phyloP scores from a whole-genome alignment of 169 alveolate species.

The Plasmodium adleri region DNA sequence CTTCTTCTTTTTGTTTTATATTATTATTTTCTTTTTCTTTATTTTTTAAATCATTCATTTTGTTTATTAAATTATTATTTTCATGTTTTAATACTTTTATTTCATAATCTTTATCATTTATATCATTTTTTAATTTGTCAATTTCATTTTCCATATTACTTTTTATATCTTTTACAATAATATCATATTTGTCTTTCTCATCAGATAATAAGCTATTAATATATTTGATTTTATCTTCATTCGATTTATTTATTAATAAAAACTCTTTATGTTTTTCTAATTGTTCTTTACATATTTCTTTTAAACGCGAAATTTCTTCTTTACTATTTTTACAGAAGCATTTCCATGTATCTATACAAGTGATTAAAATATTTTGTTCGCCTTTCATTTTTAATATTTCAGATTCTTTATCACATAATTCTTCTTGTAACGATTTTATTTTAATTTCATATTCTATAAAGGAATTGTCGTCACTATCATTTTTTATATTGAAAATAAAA shows the following conservation, averaged over 20 bases:
- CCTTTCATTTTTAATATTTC: conserved; percentile 28
- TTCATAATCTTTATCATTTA: conserved; percentile 28
- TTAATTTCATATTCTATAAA: conserved; percentile 10
- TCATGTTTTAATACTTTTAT: conserved; percentile 12
- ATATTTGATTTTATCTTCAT: conserved; percentile 41
- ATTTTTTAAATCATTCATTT: neutral
- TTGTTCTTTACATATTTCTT: conserved; percentile 39
- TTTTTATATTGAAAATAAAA: neutral
- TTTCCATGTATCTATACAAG: conserved; percentile 50
- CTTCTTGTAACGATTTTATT: conserved; percentile 14
- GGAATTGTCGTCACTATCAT: neutral
- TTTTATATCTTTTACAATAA: conserved; percentile 26
- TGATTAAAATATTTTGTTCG: conserved; percentile 35
- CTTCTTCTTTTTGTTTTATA: conserved; percentile 56
- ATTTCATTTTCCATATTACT: conserved; percentile 5
- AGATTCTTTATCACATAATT: conserved; percentile 8
- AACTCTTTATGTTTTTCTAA: conserved; percentile 66
- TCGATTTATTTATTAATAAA: conserved; percentile 9
- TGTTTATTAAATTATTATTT: conserved; percentile 2
- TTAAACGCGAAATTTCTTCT: conserved; percentile 33
- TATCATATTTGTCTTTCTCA: conserved; percentile 49
- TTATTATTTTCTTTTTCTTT: conserved; percentile 11
- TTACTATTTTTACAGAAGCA: conserved; percentile 40
- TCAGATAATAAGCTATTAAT: conserved; percentile 3
- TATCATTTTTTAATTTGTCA: neutral